Evolutionary conservation across 768 basidiomycete species (phyloP), one percentile per base, ranked within the genome.

Genomic region (Tricholomella constricta): DNA sequence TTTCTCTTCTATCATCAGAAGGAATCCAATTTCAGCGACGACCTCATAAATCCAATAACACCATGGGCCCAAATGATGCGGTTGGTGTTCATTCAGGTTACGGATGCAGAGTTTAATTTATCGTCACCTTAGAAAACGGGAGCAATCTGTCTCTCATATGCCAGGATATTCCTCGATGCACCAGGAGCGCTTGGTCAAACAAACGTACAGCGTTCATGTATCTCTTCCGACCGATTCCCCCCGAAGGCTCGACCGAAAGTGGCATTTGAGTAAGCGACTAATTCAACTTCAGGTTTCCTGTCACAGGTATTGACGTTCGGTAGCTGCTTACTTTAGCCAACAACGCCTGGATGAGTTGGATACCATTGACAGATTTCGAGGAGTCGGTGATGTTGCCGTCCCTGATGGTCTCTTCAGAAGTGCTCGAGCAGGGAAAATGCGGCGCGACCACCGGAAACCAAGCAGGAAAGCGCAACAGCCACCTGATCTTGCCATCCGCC

Each of bases 301-400:
- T 41, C 19, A 49, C 20, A 23, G n/a, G 69, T 68, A 72, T 62
- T 68, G 69, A 63, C 31, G 45, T 37, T 57, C 43, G 52, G 31
- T 64, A 92, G 90, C 90, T 55, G 89, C 90, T 42, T 92, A 92
- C 75, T 92, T 90, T 68, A 90, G 86, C 60, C 89, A 89, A 62
- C 83, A 83, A 62, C 86, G 80, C 51, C 72, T 91, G 54, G 86
- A 89, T 65, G 77, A 77, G 49, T 80, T 92, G 36, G 76, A 78
- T 57, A 90, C 87, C 32, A 82, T 91, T 45, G 88, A 90, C 66
- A 79, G 76, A 45, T 80, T 91, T 61, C 82, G 75, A 22, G 82
- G 80, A 45, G 76, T 91, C 55, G 83, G 84, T 36, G 82, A 87
- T 66, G 70, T 85, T 17, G 67, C 69, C 38, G 85, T 91, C 15